Evolutionary conservation across 306 rosid species (phyloP), one percentile per base, ranked within the genome.

Genomic region (Dryas drummondii): DNA sequence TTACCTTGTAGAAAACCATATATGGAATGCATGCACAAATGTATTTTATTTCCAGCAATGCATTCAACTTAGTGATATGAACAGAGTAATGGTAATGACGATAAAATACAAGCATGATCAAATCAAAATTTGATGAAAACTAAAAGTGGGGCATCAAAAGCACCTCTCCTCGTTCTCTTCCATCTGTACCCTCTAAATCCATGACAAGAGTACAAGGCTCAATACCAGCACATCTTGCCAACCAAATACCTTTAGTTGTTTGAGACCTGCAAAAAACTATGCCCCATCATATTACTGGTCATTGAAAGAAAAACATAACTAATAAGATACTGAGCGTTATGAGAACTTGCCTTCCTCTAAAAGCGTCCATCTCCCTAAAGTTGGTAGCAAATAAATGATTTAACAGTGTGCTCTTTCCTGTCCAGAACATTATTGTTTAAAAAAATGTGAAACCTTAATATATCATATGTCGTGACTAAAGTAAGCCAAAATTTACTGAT

Each of bases 121-220:
- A 52, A 70, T 32, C n/a, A 44, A 32, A 66, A 75, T 12, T 68
- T 16, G 41, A 58, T 49, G 50, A 80, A 66, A 53, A 51, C 71
- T 60, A 67, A 75, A 61, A 66, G 71, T 52, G 26, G 44, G 42
- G 45, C 52, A 32, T 58, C 4, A 73, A 71, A 75, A 50, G 76
- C 84, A 96, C 99, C 99, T 96, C 99, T 85, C 99, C 99, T n/a
- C 99, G 92, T 82, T 96, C 99, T 83, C 99, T 87, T 82, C 99
- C 99, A 85, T 96, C 99, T 22, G 99, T 92, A 73, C 99, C 99
- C 89, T 92, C 99, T 84, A 96, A 87, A 85, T 96, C 99, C 99
- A 96, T 92, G 65, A 90, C 99, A 81, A 96, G 79, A 14, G 99
- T 96, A 76, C 90, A 90, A 68, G 99, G 99, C 78, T 92, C 98